A percentile compares a stretch with the other conserved stretches of the same genome.
Evolutionary conservation across 345 rosid species (phyloP).

Genomic region (Salix dunnii): DNA sequence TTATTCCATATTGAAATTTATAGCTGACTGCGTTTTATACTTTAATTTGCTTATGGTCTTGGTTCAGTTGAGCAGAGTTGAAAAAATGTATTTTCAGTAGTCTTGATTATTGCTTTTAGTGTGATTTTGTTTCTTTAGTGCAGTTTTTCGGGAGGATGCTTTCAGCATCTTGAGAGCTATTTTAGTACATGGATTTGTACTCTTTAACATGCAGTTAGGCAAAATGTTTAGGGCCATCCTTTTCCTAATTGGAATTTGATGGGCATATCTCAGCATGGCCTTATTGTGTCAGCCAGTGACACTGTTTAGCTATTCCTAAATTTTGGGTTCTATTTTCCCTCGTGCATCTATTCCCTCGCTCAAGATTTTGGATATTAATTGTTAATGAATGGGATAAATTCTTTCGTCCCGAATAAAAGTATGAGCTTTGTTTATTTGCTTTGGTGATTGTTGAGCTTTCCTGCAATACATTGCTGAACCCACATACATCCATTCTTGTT

Average conservation of each 20-base stretch:
- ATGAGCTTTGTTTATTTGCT: background rate
- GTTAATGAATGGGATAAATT: background rate
- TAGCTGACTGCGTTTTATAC: background rate
- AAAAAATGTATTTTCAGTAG: background rate
- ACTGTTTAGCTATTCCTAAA: background rate
- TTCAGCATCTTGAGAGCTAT: background rate
- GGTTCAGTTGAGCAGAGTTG: background rate
- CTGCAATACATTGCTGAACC: background rate
- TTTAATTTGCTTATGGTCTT: background rate
- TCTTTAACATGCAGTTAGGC: background rate
- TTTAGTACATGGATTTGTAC: background rate
- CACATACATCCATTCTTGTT: background rate
- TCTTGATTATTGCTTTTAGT: background rate
- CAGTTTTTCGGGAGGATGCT: background rate
- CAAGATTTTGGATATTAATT: background rate
- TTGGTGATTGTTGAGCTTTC: background rate
- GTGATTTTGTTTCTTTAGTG: background rate
- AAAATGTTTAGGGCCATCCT: background rate
- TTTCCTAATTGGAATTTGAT: background rate
- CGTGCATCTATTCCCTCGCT: background rate
- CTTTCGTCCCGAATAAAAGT: background rate
- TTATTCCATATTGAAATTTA: background rate
- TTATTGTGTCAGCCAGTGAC: background rate
- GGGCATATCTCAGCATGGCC: background rate
- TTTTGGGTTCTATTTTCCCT: background rate